phyloP scores from a whole-genome alignment of 805 yeast species.

The Wickerhamiella galacta region DNA sequence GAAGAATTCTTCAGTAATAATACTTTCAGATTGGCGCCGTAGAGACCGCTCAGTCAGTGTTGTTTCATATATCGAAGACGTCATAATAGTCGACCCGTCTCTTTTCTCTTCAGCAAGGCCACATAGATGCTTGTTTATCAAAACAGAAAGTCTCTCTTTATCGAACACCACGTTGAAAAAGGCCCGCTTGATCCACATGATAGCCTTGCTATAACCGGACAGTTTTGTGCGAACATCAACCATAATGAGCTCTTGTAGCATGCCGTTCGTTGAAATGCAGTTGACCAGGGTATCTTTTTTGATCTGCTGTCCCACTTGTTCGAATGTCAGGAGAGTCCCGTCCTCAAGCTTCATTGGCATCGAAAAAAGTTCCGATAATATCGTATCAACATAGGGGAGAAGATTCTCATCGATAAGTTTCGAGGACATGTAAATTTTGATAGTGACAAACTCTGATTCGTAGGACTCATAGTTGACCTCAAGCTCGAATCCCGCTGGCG shows the following conservation, averaged over 20 bases:
- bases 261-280: constrained; percentile 38
- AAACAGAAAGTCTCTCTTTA: constrained; percentile 47
- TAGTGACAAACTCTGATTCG: constrained; percentile 60
- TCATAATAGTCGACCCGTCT: constrained; percentile 45
- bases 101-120: constrained; percentile 47
- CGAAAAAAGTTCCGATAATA: constrained; percentile 51
- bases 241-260: constrained; percentile 49
- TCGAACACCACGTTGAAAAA: constrained; percentile 57
- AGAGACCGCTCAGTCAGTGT: constrained; percentile 44
- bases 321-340: constrained; percentile 46
- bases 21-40: constrained; percentile 45
- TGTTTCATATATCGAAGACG: constrained; percentile 39
- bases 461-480: constrained; percentile 65
- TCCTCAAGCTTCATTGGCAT: constrained; percentile 51
- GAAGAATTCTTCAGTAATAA: constrained; percentile 45
- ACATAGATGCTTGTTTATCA: constrained; percentile 44
- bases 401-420: constrained; percentile 33
- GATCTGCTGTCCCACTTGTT: constrained; percentile 55
- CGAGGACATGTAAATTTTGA: constrained; percentile 45
- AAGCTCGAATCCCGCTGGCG: constrained; percentile 35
- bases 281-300: constrained; percentile 53
- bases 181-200: constrained; percentile 59
- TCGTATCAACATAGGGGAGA: constrained; percentile 44
- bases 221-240: constrained; percentile 45
- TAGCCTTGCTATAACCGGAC: constrained; percentile 46